Percentiles rank a stretch among this genome's conserved stretches.
phyloP scores from a whole-genome alignment of 1,139 yeast species.

The Yamadazyma atmosphaerica region DNA sequence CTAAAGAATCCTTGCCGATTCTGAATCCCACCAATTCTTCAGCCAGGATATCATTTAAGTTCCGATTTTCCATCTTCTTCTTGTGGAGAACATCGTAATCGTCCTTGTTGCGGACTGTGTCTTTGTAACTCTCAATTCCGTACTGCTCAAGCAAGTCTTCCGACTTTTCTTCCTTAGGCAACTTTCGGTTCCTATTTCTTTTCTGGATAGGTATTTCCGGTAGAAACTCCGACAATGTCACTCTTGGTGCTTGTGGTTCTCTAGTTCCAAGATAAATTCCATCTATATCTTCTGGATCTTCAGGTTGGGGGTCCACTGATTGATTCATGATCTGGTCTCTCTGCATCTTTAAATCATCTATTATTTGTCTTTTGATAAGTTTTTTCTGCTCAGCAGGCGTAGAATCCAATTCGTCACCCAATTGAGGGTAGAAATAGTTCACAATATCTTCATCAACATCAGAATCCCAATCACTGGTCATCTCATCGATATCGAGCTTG shows the following conservation, averaged over 20 bases:
- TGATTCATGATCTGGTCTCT: conserved; percentile 19
- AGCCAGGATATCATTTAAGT: conserved; percentile 25
- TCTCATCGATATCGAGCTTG: conserved; percentile 34
- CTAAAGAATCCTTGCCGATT: conserved; percentile 29
- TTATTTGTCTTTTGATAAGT: conserved; percentile 39
- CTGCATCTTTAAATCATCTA: conserved; percentile 26
- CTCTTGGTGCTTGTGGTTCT: conserved; percentile 7
- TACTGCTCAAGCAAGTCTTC: conserved; percentile 43
- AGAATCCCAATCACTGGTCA: conserved; percentile 41
- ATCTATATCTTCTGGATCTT: conserved; percentile 18
- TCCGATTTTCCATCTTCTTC: conserved; percentile 20
- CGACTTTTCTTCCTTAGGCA: conserved; percentile 29
- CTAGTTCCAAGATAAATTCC: conserved; percentile 41
- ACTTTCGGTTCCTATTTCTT: conserved; percentile 26
- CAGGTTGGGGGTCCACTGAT: no score
- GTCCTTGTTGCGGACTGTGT: conserved; percentile 23
- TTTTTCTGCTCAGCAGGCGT: conserved; percentile 36
- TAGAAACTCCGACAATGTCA: conserved; percentile 27
- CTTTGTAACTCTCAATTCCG: conserved; percentile 34
- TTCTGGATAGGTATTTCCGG: conserved; percentile 22
- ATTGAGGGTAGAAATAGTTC: conserved; percentile 42
- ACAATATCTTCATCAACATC: conserved; percentile 45
- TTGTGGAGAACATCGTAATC: conserved; percentile 31
- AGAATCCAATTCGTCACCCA: conserved; percentile 27
- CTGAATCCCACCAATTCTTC: conserved; percentile 37